Evolutionary conservation across 192 early-diverging fungal species (phyloP), one percentile per base, ranked within the genome.

Genomic region (Coemansia sp.): DNA sequence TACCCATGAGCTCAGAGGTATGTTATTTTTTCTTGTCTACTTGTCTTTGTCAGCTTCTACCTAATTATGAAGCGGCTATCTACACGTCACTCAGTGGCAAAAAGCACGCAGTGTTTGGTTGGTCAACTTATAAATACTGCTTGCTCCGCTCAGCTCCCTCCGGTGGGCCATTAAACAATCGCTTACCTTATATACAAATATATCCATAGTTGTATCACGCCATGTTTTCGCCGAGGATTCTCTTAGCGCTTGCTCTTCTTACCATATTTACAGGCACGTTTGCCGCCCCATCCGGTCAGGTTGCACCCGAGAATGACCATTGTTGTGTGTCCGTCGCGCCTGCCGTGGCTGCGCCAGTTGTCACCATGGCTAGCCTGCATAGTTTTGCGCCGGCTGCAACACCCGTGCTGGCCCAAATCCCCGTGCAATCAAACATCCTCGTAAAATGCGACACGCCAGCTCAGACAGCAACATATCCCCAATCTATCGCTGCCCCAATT

Each of bases 251-350:
- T 24, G 18, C 61, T 36, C 61, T 62, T 12, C 20, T 40, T 22
- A 20, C 39, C 12, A 40, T 34, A 62, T 62, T 38, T 24, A 40
- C 61, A 10, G 38, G 61, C 38, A 24, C 61, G 9, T 3, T 40
- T 24, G 61, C 36, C n/a, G 61, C 61, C 1, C 61, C 61, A 24
- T 62, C 61, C 9, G 61, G 36, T 27, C 36, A 2, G 10, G n/a
- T 40, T 5, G 20, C 34, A 24, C 61, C n/a, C 11, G 61, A 62
- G 11, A 15, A 13, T 40, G 61, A 62, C 38, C 36, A 40, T 3
- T 62, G 61, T 38, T 40, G 34, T 34, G 20, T 62, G 61, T 62
- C 61, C 11, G 38, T 62, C n/a, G 61, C 61, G 6, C 61, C 61
- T 13, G 38, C 20, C 9, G 38, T 40, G 15, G 61, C 38, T 24